Evolutionary conservation across 169 alveolate genomes (phyloP).

Genomic region (Theileria parva): DNA sequence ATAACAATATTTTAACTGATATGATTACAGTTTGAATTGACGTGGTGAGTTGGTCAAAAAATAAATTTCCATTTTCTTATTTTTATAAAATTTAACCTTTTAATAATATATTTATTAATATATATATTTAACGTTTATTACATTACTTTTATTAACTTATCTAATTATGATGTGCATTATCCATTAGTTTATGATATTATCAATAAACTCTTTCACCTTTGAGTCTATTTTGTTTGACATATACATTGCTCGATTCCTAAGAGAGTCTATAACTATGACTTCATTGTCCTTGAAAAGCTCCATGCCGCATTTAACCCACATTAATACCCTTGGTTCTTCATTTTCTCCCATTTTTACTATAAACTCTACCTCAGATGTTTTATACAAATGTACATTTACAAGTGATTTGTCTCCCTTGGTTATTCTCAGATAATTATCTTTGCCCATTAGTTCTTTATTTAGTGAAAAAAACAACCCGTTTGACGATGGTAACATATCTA

Average conservation of each 20-base stretch:
- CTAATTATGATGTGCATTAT: neutral
- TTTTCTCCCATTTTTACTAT: slow-evolving; percentile 16
- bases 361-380: slow-evolving; percentile 11
- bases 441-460: slow-evolving; percentile 15
- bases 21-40: neutral
- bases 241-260: neutral
- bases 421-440: neutral
- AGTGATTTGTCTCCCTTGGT: neutral
- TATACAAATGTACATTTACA: neutral
- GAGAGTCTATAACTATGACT: slow-evolving; percentile 1
- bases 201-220: neutral
- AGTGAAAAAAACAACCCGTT: slow-evolving; percentile 6
- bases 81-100: neutral
- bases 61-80: neutral
- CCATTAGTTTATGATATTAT: slow-evolving; percentile 3
- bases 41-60: neutral
- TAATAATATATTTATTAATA: neutral
- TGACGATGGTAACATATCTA: slow-evolving; percentile 1
- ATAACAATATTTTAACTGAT: neutral
- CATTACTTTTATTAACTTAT: neutral
- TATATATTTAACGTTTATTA: no score
- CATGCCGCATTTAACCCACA: slow-evolving; percentile 31
- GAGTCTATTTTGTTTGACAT: neutral
- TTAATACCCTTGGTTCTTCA: slow-evolving; percentile 23
- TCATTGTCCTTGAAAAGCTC: slow-evolving; percentile 9